A percentile compares a stretch with the other conserved stretches of the same genome.
phyloP scores from a whole-genome alignment of 306 rosid genomes.

The Fragaria ananassa region DNA sequence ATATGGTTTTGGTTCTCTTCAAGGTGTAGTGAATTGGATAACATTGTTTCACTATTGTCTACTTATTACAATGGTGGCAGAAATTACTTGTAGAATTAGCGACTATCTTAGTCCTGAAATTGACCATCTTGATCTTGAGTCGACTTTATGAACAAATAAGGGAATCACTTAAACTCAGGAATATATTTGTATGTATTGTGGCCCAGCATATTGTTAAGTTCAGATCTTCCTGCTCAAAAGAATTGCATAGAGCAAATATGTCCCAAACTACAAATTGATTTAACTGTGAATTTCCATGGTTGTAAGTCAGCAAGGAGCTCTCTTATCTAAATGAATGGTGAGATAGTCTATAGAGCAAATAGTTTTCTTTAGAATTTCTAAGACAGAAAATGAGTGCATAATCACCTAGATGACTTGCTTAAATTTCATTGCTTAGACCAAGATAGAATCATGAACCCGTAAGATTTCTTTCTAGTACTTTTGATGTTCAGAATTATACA shows the following conservation, averaged over 20 bases:
- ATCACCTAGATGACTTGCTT: not conserved
- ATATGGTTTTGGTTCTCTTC: not conserved
- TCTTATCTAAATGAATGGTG: conserved; percentile 2
- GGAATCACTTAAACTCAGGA: not conserved
- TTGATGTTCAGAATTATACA: not conserved
- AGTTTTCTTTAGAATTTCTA: not conserved
- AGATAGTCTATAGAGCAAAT: not conserved
- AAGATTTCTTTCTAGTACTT: not conserved
- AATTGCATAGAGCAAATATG: not conserved
- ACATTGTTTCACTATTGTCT: not conserved
- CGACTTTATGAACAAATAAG: not conserved
- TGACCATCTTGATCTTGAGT: not conserved
- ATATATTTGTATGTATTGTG: not conserved
- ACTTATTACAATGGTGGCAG: not conserved
- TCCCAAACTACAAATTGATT: not conserved
- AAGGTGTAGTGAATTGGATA: not conserved
- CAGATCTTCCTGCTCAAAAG: not conserved
- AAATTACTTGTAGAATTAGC: not conserved
- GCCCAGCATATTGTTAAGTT: not conserved
- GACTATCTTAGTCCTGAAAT: not conserved
- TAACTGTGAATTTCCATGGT: too few relatives aligned
- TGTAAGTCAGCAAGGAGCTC: not conserved
- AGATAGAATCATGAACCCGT: not conserved
- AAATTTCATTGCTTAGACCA: not conserved
- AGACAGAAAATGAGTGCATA: not conserved